Percentiles rank a stretch among this genome's conserved stretches.
Conservation (phyloP, 352 stramenopile genomes). For the Pythium biforme region DNA sequence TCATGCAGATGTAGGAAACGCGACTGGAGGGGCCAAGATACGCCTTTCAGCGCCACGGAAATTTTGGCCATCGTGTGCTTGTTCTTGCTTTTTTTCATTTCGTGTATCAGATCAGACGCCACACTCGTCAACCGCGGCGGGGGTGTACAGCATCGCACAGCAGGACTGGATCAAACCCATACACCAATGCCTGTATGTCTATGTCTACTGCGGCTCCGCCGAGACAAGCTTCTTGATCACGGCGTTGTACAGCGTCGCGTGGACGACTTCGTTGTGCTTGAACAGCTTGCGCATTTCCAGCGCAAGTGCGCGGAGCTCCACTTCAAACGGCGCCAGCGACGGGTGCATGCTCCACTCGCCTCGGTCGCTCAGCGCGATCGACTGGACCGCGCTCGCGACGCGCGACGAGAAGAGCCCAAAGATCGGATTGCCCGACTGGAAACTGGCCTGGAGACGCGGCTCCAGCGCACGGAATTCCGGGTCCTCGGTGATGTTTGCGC, state of each 20-base stretch:
- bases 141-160: too few species aligned
- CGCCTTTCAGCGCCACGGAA: too few species aligned
- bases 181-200: too few species aligned
- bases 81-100: too few species aligned
- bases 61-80: too few species aligned
- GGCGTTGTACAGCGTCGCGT: conserved; percentile 63
- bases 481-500: conserved; percentile 21
- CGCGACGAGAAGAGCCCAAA: conserved; percentile 60
- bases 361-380: conserved; percentile 21
- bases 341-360: conserved; percentile 35
- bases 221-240: conserved; percentile 20
- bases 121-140: too few species aligned
- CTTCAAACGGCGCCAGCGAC: conserved; percentile 50
- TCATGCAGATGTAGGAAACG: too few species aligned
- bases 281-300: conserved; percentile 38
- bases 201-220: conserved; percentile 2
- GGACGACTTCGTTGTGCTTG: conserved; percentile 70
- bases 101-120: too few species aligned
- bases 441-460: conserved; percentile 39
- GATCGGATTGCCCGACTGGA: conserved; percentile 50
- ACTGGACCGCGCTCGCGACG: conserved; percentile 32
- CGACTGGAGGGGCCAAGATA: too few species aligned
- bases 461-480: conserved; percentile 39
- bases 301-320: conserved; percentile 39
- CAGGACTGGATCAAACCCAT: too few species aligned